These are phyloP conservation scores for Aspergillus sp. DNA, from an alignment of 2,329 filamentous ascomycete genomes.

Conservation along the genomic window DNA sequence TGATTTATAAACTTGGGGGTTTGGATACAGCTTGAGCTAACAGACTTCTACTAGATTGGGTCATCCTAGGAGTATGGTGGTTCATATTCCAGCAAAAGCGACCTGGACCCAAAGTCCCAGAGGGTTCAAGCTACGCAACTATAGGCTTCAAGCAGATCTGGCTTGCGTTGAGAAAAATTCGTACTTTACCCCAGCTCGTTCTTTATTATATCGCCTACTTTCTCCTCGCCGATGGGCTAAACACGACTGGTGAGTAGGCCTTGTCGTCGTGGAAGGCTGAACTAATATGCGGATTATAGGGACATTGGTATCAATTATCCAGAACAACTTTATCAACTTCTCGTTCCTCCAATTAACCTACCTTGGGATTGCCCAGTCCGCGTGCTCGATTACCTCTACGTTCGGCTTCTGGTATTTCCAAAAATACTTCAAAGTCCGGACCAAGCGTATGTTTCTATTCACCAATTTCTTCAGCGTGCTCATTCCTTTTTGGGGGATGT, in stretches of 20 bases:
- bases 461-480: conserved; percentile 44
- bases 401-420: conserved; percentile 47
- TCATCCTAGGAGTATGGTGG: conserved; percentile 45
- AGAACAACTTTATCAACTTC: conserved; percentile 42
- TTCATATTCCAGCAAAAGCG: conserved; percentile 44
- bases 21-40: not conserved
- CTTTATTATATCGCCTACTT: conserved; percentile 45
- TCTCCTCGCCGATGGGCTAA: conserved; percentile 43
- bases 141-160: conserved; percentile 46
- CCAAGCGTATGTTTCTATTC: conserved; percentile 44
- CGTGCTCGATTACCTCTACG: conserved; percentile 39
- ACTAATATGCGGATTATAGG: conserved; percentile 16
- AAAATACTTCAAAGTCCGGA: conserved; percentile 40
- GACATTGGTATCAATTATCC: conserved; percentile 41
- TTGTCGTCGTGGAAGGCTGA: not conserved
- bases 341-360: conserved; percentile 45
- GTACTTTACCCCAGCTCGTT: conserved; percentile 42
- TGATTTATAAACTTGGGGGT: too few species aligned
- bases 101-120: conserved; percentile 40
- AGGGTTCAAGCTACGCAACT: conserved; percentile 40
- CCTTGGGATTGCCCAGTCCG: conserved; percentile 41
- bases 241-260: conserved; percentile 36
- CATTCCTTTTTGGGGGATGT: conserved; percentile 45
- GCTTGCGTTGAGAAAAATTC: conserved; percentile 38
- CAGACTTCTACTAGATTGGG: conserved; percentile 36